Base-by-base conservation (phyloP, 163 green algal species). In the Picocystis sp. region DNA sequence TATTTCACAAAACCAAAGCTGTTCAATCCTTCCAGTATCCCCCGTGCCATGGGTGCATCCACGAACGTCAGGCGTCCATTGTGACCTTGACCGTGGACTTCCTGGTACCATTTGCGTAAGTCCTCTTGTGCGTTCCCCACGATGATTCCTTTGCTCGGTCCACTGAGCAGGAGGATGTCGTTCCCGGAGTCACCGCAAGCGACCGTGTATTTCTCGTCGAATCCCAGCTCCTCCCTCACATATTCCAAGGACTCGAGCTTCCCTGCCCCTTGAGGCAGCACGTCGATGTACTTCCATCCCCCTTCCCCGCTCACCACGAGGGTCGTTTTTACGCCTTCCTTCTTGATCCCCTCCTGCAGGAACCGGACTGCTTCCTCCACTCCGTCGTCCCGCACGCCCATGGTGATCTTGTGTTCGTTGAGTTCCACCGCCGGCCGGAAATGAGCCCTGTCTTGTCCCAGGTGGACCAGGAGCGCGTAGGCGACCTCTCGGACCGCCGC, bases 191-290 rank as follows among this genome's bases (percentile, higher is more conserved):
- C 82, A 12, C 82, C 82, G 15, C 81, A 83, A 14, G 82, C 80
- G 53, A 86, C 73, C 59, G 61, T 49, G 2, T 61, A 52, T 6
- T 55, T 29, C 0, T 64, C 43, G 0, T 53, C 22, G 60, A 92
- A 90, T 23, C 70, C 73, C 41, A 79, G 66, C 50, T 49, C 49
- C 13, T 66, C 43, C 15, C 83, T 67, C 50, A 88, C 73, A 53
- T 86, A 86, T 68, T 93, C 82, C 56, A 93, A 67, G 3, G 83
- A 82, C 47, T 86, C 74, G 46, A 84, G 69, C 71, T 93, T 93
- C 52, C 83, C 83, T 15, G 65, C 81, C 2, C 67, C 55, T 22
- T 66, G 56, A 8, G 70, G 54, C 45, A 93, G 75, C 35, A 72
- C 76, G 61, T 95, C 86, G 14, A 95, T 58, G 60, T 93, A 95